Conservation (phyloP, 2,329 filamentous ascomycete species). For the Cladosporium velox region DNA sequence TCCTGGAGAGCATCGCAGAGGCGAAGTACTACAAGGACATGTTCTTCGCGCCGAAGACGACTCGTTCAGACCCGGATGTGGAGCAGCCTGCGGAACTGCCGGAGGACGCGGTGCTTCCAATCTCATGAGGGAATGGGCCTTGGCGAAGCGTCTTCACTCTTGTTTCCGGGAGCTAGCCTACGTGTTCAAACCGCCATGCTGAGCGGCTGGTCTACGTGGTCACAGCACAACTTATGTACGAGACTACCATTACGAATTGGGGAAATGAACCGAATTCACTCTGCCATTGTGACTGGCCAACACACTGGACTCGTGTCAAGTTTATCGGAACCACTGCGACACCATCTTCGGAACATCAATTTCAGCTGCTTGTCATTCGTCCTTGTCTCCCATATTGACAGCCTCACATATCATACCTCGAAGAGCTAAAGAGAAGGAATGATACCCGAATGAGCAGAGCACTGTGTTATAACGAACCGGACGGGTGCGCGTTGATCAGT, state of each 20-base stretch:
- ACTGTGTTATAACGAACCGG: background rate
- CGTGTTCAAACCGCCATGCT: background rate
- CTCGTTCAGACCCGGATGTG: background rate
- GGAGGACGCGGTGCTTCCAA: background rate
- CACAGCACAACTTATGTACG: background rate
- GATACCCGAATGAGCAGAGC: background rate
- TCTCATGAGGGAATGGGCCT: background rate
- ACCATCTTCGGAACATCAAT: background rate
- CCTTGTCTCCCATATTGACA: background rate
- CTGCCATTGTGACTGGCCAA: background rate
- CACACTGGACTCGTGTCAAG: background rate
- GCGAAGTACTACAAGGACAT: conserved; percentile 76
- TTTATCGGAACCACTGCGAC: background rate
- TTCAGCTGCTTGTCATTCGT: background rate
- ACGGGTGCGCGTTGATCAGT: background rate
- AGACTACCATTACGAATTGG: background rate
- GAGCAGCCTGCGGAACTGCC: background rate
- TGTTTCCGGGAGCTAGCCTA: background rate
- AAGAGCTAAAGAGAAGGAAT: background rate
- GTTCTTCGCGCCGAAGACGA: conserved; percentile 56
- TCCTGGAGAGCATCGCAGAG: conserved; percentile 92
- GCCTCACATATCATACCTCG: background rate
- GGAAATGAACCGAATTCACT: background rate
- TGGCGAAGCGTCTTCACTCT: background rate
- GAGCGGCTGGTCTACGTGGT: background rate